A percentile compares a stretch with the other conserved stretches of the same genome.
Conservation (phyloP, 257 asterid genomes). For the Verbascum thapsus region DNA sequence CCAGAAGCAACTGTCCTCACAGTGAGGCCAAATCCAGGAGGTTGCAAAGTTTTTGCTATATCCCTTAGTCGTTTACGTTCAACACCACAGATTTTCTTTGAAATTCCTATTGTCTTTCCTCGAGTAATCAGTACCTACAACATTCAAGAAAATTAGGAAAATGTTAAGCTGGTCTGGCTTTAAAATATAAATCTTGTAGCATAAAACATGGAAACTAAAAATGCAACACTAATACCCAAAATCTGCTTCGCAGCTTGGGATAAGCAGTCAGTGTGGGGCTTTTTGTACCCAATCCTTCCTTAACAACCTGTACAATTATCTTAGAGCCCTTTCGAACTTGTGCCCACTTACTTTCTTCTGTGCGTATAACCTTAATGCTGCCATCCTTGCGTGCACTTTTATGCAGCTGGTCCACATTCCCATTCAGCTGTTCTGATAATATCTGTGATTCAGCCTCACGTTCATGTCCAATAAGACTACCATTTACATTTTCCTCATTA, state of each 20-base stretch:
- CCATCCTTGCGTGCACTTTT: slow-evolving; percentile 31
- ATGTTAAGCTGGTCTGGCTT: slow-evolving; percentile 22
- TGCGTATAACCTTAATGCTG: slow-evolving; percentile 29
- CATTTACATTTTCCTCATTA: slow-evolving; percentile 60
- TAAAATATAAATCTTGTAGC: slow-evolving; percentile 31
- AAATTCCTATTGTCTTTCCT: slow-evolving; percentile 71
- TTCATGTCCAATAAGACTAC: slow-evolving; percentile 48
- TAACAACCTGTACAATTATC: slow-evolving; percentile 90
- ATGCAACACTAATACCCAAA: slow-evolving; percentile 69
- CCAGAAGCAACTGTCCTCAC: slow-evolving; percentile 93
- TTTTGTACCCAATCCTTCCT: slow-evolving; percentile 95
- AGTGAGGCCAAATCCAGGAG: slow-evolving; percentile 91
- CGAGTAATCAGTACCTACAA: slow-evolving; percentile 75
- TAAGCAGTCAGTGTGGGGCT: slow-evolving; percentile 92
- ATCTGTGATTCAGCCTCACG: slow-evolving; percentile 41
- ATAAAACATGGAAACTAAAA: slow-evolving; percentile 31
- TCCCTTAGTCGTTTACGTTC: slow-evolving; percentile 86
- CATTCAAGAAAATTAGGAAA: slow-evolving; percentile 31
- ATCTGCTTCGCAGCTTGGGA: slow-evolving; percentile 93
- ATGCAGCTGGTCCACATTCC: slow-evolving; percentile 40
- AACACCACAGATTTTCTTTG: slow-evolving; percentile 86
- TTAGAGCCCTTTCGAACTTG: slow-evolving; percentile 76
- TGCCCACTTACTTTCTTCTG: slow-evolving; percentile 59
- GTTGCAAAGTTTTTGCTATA: slow-evolving; percentile 88
- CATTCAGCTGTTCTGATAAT: slow-evolving; percentile 40